A percentile compares a stretch with the other conserved stretches of the same genome.
Evolutionary conservation across 2,329 filamentous ascomycete genomes (phyloP).

Genomic region (Karstenula rhodostoma): DNA sequence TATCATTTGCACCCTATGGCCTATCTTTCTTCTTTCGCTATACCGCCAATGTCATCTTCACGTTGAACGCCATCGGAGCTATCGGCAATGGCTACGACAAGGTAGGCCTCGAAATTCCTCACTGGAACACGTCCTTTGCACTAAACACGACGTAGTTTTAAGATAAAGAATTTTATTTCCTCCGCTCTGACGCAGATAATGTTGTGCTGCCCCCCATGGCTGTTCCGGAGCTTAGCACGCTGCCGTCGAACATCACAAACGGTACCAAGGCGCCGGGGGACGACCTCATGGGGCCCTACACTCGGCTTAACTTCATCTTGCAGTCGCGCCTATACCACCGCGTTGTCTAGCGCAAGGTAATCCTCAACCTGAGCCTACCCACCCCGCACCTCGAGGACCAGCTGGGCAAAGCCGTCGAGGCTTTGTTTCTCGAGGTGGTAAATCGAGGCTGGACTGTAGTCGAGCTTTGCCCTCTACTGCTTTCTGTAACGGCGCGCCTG

Average conservation of each 20-base stretch:
- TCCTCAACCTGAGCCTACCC: conserved; percentile 6
- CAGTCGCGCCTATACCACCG: conserved; percentile 14
- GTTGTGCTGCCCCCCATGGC: conserved; percentile 11
- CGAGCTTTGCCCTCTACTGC: conserved; percentile 9
- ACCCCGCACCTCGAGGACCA: conserved; percentile 13
- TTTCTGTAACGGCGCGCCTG: background rate
- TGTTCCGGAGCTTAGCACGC: conserved; percentile 13
- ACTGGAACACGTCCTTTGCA: too few species aligned
- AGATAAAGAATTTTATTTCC: conserved; percentile 12
- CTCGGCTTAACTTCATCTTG: conserved; percentile 17
- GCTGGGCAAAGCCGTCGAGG: background rate
- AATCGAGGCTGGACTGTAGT: conserved; percentile 15
- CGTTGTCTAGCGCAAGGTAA: conserved; percentile 16
- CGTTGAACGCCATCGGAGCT: background rate
- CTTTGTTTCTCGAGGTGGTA: background rate
- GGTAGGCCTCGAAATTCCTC: background rate
- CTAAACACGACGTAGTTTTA: conserved; percentile 9
- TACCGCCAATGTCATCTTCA: background rate
- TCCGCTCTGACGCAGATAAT: conserved; percentile 16
- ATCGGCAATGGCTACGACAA: conserved; percentile 6
- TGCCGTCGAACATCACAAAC: conserved; percentile 12
- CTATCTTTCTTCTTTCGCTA: background rate
- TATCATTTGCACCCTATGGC: conserved; percentile 3
- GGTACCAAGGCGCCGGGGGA: conserved; percentile 8
- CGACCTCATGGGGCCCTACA: conserved; percentile 17